phyloP scores from a whole-genome alignment of 2,329 filamentous ascomycete species.

The Didymella segeticola region DNA sequence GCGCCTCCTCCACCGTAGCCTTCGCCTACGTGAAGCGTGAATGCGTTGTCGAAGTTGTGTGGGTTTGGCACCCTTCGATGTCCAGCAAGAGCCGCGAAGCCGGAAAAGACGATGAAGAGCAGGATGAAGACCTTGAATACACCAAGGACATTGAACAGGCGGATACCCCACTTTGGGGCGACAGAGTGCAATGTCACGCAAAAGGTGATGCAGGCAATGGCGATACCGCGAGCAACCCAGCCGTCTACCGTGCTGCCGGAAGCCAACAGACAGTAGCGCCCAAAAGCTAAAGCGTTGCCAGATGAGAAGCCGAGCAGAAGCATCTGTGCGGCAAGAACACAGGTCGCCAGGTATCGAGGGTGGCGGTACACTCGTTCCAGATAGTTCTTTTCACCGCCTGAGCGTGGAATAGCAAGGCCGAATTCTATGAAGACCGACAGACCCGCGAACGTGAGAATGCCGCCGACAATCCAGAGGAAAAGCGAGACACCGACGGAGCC shows the following conservation, averaged over 20 bases:
- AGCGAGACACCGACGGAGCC: conserved; percentile 63
- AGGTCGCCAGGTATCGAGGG: conserved; percentile 66
- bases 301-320: conserved; percentile 67
- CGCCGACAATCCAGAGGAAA: conserved; percentile 61
- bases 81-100: conserved; percentile 49
- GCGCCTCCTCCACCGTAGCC: conserved; percentile 45
- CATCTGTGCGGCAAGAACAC: conserved; percentile 67
- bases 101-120: conserved; percentile 67
- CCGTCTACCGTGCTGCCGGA: conserved; percentile 58
- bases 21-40: conserved; percentile 53
- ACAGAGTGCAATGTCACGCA: conserved; percentile 60
- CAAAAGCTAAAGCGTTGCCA: conserved; percentile 65
- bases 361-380: conserved; percentile 67
- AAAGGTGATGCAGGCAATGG: conserved; percentile 57
- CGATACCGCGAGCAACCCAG: conserved; percentile 65
- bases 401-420: conserved; percentile 66
- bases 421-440: conserved; percentile 70
- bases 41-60: conserved; percentile 65
- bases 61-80: conserved; percentile 54
- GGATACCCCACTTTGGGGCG: conserved; percentile 64
- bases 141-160: conserved; percentile 65
- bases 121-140: conserved; percentile 67
- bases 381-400: conserved; percentile 71
- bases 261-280: conserved; percentile 64
- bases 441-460: conserved; percentile 64